Conservation (phyloP, 1,284 basidiomycete genomes). For the Vanrija pseudolonga region DNA sequence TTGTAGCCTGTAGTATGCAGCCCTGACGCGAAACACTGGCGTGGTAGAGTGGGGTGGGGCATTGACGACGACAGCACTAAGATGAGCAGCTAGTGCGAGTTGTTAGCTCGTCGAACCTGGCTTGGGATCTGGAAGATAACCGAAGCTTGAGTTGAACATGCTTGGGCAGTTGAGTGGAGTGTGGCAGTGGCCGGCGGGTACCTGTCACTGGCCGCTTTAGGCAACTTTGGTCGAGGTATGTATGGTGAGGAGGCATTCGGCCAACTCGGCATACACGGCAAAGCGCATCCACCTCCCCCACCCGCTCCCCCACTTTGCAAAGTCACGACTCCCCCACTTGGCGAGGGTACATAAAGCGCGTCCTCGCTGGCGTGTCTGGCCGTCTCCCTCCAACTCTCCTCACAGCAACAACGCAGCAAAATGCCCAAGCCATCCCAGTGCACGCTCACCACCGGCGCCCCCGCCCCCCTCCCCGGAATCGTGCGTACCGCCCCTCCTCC, state of each 20-base stretch:
- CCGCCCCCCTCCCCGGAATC: constrained; percentile 37
- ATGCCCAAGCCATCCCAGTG: constrained; percentile 29
- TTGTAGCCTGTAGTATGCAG: constrained; percentile 17
- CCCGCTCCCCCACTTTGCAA: background rate
- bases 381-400: background rate
- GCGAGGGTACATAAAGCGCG: no score
- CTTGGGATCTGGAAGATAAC: background rate
- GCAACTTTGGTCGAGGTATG: no score
- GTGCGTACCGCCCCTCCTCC: constrained; percentile 16
- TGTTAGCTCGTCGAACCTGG: background rate
- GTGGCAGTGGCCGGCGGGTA: background rate
- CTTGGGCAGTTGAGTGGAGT: no score
- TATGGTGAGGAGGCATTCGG: no score
- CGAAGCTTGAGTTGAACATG: no score
- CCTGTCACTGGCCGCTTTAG: background rate
- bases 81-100: no score
- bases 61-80: no score
- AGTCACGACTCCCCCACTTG: background rate
- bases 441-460: constrained; percentile 35
- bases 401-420: background rate
- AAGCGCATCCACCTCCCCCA: background rate
- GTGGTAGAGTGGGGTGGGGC: no score
- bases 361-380: no score
- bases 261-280: no score
- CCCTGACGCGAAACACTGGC: no score